phyloP scores from a whole-genome alignment of 495 filamentous ascomycete species.

The Lasiosphaeria hispida region DNA sequence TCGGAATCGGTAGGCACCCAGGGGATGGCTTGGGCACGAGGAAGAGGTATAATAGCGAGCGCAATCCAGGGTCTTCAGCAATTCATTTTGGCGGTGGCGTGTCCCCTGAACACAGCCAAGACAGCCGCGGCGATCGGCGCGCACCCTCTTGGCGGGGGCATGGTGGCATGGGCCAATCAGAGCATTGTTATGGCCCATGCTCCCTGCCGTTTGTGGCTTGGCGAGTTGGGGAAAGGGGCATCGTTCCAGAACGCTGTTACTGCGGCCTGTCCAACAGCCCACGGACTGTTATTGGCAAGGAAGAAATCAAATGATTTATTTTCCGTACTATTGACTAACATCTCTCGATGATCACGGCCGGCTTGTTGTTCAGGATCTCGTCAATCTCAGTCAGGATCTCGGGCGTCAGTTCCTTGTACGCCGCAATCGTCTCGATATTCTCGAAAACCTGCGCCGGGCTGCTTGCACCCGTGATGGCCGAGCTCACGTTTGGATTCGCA shows the following conservation, averaged over 20 bases:
- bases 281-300: too few species aligned
- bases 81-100: neutral
- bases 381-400: conserved; percentile 72
- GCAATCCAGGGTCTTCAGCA: neutral
- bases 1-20: neutral
- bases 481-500: conserved; percentile 70
- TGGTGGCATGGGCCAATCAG: neutral
- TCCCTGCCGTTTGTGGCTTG: neutral
- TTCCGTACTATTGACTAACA: conserved; percentile 21
- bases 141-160: neutral
- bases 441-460: conserved; percentile 70
- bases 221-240: conserved; percentile 5
- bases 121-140: neutral
- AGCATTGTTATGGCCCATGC: neutral
- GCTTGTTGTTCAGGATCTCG: conserved; percentile 62
- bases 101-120: neutral
- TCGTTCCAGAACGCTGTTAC: conserved; percentile 19
- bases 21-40: neutral
- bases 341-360: conserved; percentile 39
- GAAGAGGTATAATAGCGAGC: neutral
- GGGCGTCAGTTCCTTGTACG: conserved; percentile 61
- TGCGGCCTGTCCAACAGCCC: conserved; percentile 12
- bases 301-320: too few species aligned
- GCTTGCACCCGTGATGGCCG: conserved; percentile 76
- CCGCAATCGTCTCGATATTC: conserved; percentile 61